These are phyloP conservation scores for Buddleja alternifolia DNA, from an alignment of 257 asterid genomes.

Conservation along the genomic window DNA sequence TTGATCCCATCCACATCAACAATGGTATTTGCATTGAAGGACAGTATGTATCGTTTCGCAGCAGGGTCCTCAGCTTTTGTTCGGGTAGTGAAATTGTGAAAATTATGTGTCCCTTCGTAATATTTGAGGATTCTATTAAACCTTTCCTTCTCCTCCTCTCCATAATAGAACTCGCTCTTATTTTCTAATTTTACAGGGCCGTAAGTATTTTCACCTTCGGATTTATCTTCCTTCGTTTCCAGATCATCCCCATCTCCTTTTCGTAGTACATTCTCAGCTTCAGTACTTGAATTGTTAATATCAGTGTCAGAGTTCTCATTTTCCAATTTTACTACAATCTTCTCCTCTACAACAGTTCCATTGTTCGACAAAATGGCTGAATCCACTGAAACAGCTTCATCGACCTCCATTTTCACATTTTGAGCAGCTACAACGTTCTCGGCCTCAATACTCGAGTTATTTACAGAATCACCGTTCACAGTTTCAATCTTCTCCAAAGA, in stretches of 20 bases:
- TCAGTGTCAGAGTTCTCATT: conserved; percentile 26
- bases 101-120: conserved; percentile 90
- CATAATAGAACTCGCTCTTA: conserved; percentile 55
- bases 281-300: conserved; percentile 15
- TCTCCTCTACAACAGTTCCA: conserved; percentile 25
- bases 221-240: conserved; percentile 34
- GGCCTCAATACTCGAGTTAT: conserved; percentile 6
- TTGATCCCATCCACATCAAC: conserved; percentile 72
- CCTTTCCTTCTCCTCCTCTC: conserved; percentile 73
- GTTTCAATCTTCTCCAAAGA: conserved; percentile 26
- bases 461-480: conserved; percentile 17
- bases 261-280: conserved; percentile 25
- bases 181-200: conserved; percentile 28
- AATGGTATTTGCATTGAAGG: conserved; percentile 63
- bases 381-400: conserved; percentile 28
- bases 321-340: conserved; percentile 19
- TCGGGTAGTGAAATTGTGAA: conserved; percentile 89
- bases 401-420: conserved; percentile 31
- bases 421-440: conserved; percentile 15
- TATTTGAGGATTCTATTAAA: conserved; percentile 74
- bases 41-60: conserved; percentile 73
- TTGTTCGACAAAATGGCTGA: conserved; percentile 35
- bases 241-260: conserved; percentile 30
- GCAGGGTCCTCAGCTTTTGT: conserved; percentile 95
- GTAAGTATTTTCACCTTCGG: conserved; percentile 25